Conservation (phyloP, 352 stramenopile genomes). For the Phytopythium oedochilum region DNA sequence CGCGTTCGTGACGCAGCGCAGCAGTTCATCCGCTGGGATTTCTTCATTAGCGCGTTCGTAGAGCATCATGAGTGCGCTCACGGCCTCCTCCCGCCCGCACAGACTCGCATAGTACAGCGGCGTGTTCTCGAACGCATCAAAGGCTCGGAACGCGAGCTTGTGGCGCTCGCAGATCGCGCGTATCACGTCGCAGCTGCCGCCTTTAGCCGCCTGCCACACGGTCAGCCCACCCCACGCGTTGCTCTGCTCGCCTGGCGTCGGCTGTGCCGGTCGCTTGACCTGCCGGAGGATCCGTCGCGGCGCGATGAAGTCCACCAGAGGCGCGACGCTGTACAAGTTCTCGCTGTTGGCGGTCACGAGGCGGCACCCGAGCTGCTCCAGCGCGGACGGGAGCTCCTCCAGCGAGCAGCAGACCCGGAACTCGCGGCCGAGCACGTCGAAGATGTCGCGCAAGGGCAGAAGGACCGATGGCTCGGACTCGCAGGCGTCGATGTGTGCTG, state of each 20-base stretch:
- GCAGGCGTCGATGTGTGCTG: not conserved
- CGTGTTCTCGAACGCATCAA: conserved; percentile 29
- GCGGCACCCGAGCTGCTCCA: conserved; percentile 23
- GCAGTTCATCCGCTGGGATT: conserved; percentile 18
- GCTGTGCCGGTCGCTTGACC: conserved; percentile 12
- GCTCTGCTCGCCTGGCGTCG: conserved; percentile 1
- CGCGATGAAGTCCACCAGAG: conserved; percentile 18
- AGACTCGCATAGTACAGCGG: conserved; percentile 31
- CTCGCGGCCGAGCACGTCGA: conserved; percentile 20
- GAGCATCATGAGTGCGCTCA: conserved; percentile 19
- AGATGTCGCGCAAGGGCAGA: conserved; percentile 20
- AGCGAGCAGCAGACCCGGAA: conserved; percentile 25
- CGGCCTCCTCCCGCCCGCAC: conserved; percentile 18
- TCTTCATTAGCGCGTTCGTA: conserved; percentile 11
- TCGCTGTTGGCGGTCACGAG: conserved; percentile 9
- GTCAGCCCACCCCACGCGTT: conserved; percentile 14
- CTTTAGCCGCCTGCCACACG: conserved; percentile 33
- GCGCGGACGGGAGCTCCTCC: conserved; percentile 19
- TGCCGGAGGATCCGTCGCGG: conserved; percentile 18
- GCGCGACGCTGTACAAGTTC: conserved; percentile 17
- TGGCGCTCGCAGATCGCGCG: conserved; percentile 14
- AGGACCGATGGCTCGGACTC: too few relatives aligned
- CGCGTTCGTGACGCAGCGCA: conserved; percentile 34
- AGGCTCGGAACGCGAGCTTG: conserved; percentile 13
- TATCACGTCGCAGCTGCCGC: conserved; percentile 14